Evolutionary conservation across 352 stramenopile species (phyloP), one percentile per base, ranked within the genome.

Genomic region (Phytopythium aichiense): DNA sequence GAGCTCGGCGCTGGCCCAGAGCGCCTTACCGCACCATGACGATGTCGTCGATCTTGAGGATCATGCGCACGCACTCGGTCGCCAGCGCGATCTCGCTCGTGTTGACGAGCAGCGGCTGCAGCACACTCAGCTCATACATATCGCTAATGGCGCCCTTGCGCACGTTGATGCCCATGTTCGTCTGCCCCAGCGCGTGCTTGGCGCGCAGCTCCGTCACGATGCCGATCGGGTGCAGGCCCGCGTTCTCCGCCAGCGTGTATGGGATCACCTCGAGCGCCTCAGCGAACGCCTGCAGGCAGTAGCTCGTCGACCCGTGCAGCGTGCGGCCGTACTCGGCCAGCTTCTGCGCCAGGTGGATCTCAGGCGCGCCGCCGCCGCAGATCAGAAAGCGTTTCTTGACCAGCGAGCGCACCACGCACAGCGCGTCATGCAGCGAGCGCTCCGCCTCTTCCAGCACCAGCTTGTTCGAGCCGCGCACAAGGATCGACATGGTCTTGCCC

Each of bases 11-110:
- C 35, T 40, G 1, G 35, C 35, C 1, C 35, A 1, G 9, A 40
- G 35, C 35, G 12, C 65, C 76, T 92, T 95, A 95, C 77, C 87
- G 75, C 55, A 98, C 95, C 73, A 98, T 97, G 58, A 99, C 96
- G 58, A 99, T 96, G 87, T 99, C 98, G 72, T 99, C 98, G 74
- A 99, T 99, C 95, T 99, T 99, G 81, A 99, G 93, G 73, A 99
- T 99, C 97, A 99, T 99, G 71, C 92, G 90, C 55, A 99, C 96
- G 69, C 96, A 99, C 79, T 99, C 98, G 43, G 97, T 98, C 15
- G 98, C 97, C 56, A 99, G 87, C 62, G 92, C 78, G 69, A 99
- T 98, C 61, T 98, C 96, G 74, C 91, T 99, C 55, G 92, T 98
- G 71, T 92, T 99, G 38, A 99, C 98, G 48, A 99, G 79, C 61